Percentiles rank a stretch among this genome's conserved stretches.
Conservation (phyloP, 208 protist species). For the Naegleria fowleri region DNA sequence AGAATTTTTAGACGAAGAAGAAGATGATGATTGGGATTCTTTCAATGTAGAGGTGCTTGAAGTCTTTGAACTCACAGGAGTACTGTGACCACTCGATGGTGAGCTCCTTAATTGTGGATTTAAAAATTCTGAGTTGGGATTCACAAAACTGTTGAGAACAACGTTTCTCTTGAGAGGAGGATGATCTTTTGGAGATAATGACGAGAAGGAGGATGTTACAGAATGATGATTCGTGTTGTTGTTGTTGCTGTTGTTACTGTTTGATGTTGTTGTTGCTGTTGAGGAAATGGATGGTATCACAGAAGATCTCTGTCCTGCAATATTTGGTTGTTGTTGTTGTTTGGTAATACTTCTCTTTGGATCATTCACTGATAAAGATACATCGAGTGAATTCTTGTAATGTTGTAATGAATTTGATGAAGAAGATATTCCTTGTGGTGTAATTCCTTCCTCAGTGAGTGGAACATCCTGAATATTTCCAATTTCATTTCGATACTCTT, state of each 20-base stretch:
- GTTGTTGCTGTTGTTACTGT: background rate
- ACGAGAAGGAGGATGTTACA: too few species aligned
- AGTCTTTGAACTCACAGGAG: too few species aligned
- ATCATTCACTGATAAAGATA: background rate
- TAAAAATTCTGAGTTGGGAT: background rate
- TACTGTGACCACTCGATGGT: background rate
- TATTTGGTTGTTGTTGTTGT: background rate
- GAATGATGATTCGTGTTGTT: too few species aligned
- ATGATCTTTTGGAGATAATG: background rate
- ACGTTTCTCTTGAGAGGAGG: background rate
- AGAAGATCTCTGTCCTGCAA: background rate
- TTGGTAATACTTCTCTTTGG: background rate
- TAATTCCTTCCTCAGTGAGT: background rate
- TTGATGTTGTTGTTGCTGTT: too few species aligned
- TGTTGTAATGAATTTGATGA: background rate
- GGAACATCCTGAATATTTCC: background rate
- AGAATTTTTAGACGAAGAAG: background rate
- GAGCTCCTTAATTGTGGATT: background rate
- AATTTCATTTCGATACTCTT: background rate
- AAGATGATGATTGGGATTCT: background rate
- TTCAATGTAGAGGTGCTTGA: background rate
- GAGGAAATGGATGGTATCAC: background rate
- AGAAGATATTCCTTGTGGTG: background rate
- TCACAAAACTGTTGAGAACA: background rate
- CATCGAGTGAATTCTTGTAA: background rate